Percentiles rank a stretch among this genome's conserved stretches.
Evolutionary conservation across 2,329 filamentous ascomycete genomes (phyloP).

Genomic region (Graphilbum ipis-grandicollis): DNA sequence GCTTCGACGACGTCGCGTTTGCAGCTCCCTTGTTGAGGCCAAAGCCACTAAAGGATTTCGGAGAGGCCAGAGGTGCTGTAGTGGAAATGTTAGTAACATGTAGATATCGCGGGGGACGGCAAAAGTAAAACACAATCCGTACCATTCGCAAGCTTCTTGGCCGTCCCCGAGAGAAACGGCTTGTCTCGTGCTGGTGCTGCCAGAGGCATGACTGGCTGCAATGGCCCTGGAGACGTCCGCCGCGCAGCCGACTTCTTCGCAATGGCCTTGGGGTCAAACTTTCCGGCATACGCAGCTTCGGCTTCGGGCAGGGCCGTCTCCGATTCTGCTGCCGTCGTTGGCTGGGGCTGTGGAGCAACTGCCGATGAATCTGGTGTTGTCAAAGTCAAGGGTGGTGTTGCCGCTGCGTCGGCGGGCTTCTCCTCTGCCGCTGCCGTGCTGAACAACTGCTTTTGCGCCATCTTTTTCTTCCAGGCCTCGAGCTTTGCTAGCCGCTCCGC

Average conservation of each 20-base stretch:
- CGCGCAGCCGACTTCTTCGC: slow-evolving; percentile 58
- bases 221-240: slow-evolving; percentile 32
- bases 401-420: slow-evolving; percentile 15
- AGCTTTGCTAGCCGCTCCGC: slow-evolving; percentile 66
- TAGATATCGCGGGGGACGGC: background rate
- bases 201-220: slow-evolving; percentile 31
- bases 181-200: slow-evolving; percentile 20
- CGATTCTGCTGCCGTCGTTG: no score
- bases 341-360: no score
- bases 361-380: slow-evolving; percentile 30
- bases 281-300: slow-evolving; percentile 49
- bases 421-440: slow-evolving; percentile 24
- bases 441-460: slow-evolving; percentile 58
- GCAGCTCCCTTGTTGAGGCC: slow-evolving; percentile 48
- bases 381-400: slow-evolving; percentile 5
- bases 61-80: background rate
- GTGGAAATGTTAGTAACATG: slow-evolving; percentile 11
- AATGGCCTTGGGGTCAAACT: slow-evolving; percentile 77
- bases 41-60: slow-evolving; percentile 60
- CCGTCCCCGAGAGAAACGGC: slow-evolving; percentile 4
- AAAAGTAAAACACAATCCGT: no score
- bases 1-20: slow-evolving; percentile 48
- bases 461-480: slow-evolving; percentile 85
- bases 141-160: slow-evolving; percentile 3
- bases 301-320: no score